Evolutionary conservation across 331 rosid species (phyloP), one percentile per base, ranked within the genome.

Genomic region (Dryas integrifolia): DNA sequence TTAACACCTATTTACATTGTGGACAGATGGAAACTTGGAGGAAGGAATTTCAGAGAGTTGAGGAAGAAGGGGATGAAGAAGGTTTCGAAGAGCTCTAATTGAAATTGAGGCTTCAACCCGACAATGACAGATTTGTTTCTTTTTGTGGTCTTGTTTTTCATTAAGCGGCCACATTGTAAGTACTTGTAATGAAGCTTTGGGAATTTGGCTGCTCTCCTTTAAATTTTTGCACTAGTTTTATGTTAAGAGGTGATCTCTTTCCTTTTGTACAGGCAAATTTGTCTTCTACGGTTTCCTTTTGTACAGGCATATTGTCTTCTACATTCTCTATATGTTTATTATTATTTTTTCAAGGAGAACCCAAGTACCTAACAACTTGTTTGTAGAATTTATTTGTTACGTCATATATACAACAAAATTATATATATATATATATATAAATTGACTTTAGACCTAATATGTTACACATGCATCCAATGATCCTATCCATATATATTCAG

Each of bases 61-160:
- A 92, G 65, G 88, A 84, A 45, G 87, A 88, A 58, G 95, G 88
- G 56, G 95, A 92, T 57, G 92, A 90, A 80, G 98, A 92, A 13
- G 95, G 92, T 10, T 92, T 92, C 74, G 92, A 92, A 76, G 96
- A 92, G 87, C 80, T 90, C 55, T 82, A 76, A 72, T 49, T 24
- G 58, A 8, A 59, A 18, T 14, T 47, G 11, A 7, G 50, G 74
- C 15, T 24, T 2, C 12, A 6, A 46, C 40, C 52, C 39, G 13
- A 14, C 13, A 8, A 57, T 30, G 24, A 46, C 18, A 58, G 14
- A 16, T 48, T 26, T 47, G 7, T 21, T 12, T 73, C 39, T 16
- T 16, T 30, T 9, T 10, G 13, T 16, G 63, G 6, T 44, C 47
- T 44, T 5, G 67, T 41, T 72, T 67, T 51, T 58, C 52, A 8